phyloP scores from a whole-genome alignment of 2,329 filamentous ascomycete species.

The Talaromyces rugulosus region DNA sequence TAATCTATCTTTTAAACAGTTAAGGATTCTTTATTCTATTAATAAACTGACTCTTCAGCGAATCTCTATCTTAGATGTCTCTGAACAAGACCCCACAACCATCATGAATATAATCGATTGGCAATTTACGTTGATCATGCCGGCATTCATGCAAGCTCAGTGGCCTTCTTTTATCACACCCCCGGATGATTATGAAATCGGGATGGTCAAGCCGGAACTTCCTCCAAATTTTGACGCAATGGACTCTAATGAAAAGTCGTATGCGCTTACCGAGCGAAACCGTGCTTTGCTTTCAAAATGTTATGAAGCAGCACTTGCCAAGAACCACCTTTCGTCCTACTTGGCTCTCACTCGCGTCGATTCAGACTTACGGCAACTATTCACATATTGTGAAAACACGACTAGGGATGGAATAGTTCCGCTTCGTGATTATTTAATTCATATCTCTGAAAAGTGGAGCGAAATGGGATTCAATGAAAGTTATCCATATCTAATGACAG shows the following conservation, averaged over 20 bases:
- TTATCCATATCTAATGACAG: slow-evolving; percentile 11
- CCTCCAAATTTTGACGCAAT: slow-evolving; percentile 18
- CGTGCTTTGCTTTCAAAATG: slow-evolving; percentile 17
- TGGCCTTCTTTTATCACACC: slow-evolving; percentile 17
- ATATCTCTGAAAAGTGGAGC: slow-evolving; percentile 11
- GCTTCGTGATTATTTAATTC: slow-evolving; percentile 13
- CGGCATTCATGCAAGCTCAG: slow-evolving; percentile 17
- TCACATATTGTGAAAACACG: slow-evolving; percentile 10
- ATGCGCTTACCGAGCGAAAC: slow-evolving; percentile 15
- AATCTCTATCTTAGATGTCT: too few relatives aligned
- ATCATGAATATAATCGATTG: slow-evolving; percentile 19
- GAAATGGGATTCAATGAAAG: slow-evolving; percentile 1
- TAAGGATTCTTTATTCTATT: too few relatives aligned
- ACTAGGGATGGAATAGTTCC: slow-evolving; percentile 15
- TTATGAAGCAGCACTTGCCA: slow-evolving; percentile 19
- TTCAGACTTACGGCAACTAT: slow-evolving; percentile 5
- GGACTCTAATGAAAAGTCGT: slow-evolving; percentile 17
- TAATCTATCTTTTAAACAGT: too few relatives aligned
- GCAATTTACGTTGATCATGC: slow-evolving; percentile 18
- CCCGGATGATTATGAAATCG: slow-evolving; percentile 17
- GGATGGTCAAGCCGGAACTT: slow-evolving; percentile 16
- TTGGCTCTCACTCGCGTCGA: slow-evolving; percentile 14
- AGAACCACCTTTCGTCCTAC: slow-evolving; percentile 14
- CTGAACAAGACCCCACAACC: slow-evolving; percentile 14
- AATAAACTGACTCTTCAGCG: too few relatives aligned